phyloP scores from a whole-genome alignment of 805 yeast genomes.

The Kuraishia cidri region DNA sequence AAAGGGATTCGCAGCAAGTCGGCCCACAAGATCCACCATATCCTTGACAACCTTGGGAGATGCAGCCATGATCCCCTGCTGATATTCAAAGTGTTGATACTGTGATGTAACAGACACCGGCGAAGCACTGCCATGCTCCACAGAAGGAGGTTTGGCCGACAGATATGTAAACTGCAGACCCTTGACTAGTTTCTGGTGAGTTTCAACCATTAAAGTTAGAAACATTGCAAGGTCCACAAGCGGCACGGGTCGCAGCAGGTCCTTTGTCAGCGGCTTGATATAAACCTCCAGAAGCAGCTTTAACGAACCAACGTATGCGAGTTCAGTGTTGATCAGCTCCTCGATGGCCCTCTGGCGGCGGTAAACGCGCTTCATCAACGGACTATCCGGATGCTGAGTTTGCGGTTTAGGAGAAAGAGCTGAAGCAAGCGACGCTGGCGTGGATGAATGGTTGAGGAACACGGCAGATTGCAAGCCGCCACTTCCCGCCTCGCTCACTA shows the following conservation, averaged over 20 bases:
- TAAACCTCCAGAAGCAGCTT: conserved; percentile 32
- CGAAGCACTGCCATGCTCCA: background rate
- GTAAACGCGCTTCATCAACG: background rate
- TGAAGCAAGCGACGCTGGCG: background rate
- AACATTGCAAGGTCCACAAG: conserved; percentile 17
- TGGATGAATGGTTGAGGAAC: background rate
- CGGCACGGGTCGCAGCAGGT: conserved; percentile 24
- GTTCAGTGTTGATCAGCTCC: conserved; percentile 42
- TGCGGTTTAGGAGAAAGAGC: background rate
- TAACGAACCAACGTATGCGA: conserved; percentile 33
- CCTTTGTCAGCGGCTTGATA: conserved; percentile 25
- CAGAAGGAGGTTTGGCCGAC: too few relatives aligned
- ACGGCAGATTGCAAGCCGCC: too few relatives aligned
- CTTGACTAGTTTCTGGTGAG: conserved; percentile 14
- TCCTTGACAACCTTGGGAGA: background rate
- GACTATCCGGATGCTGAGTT: background rate
- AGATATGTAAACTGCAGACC: background rate
- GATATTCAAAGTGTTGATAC: too few relatives aligned
- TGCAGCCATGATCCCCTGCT: too few relatives aligned
- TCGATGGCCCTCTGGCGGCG: conserved; percentile 23
- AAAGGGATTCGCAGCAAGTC: conserved; percentile 16
- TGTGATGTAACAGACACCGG: too few relatives aligned
- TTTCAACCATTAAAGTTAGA: conserved; percentile 17
- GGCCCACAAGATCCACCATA: conserved; percentile 12
- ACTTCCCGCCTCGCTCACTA: too few relatives aligned